phyloP scores from a whole-genome alignment of 495 filamentous ascomycete genomes.

The Cercophora samala region DNA sequence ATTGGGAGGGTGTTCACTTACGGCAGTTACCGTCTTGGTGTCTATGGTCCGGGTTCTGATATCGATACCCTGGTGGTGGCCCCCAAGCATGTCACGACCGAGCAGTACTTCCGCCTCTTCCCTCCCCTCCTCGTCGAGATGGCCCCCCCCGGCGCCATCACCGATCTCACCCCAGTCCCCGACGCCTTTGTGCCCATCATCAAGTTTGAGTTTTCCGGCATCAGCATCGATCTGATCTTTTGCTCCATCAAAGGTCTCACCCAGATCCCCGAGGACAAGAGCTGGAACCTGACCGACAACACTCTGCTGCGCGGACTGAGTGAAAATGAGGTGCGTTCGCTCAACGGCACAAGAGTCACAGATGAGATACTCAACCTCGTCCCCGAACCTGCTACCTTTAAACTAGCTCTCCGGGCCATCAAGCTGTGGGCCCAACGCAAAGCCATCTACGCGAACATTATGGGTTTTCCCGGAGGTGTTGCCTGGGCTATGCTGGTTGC shows the following conservation, averaged over 20 bases:
- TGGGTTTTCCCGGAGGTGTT: constrained; percentile 93
- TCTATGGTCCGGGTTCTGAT: constrained; percentile 93
- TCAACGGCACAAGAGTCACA: constrained; percentile 92
- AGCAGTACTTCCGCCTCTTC: constrained; percentile 89
- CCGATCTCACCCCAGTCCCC: constrained; percentile 78
- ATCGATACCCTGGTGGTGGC: constrained; percentile 93
- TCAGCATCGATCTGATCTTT: constrained; percentile 94
- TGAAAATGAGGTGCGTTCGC: constrained; percentile 77
- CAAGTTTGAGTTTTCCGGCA: constrained; percentile 83
- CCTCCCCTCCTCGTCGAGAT: constrained; percentile 70
- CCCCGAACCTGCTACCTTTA: constrained; percentile 83
- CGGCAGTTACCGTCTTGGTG: constrained; percentile 89
- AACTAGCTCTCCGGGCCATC: constrained; percentile 80
- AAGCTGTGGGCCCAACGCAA: constrained; percentile 95
- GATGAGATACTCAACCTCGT: constrained; percentile 87
- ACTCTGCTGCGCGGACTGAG: constrained; percentile 80
- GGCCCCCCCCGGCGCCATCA: constrained; percentile 70
- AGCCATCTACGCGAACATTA: constrained; percentile 91
- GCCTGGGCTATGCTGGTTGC: constrained; percentile 98
- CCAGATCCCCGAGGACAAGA: constrained; percentile 66
- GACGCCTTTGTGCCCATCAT: constrained; percentile 95
- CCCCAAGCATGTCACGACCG: constrained; percentile 77
- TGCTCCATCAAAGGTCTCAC: constrained; percentile 66
- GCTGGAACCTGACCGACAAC: constrained; percentile 68
- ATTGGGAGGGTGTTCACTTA: constrained; percentile 92